Evolutionary conservation across 2,329 filamentous ascomycete species (phyloP).

Genomic region (Didymellaceae sp.): DNA sequence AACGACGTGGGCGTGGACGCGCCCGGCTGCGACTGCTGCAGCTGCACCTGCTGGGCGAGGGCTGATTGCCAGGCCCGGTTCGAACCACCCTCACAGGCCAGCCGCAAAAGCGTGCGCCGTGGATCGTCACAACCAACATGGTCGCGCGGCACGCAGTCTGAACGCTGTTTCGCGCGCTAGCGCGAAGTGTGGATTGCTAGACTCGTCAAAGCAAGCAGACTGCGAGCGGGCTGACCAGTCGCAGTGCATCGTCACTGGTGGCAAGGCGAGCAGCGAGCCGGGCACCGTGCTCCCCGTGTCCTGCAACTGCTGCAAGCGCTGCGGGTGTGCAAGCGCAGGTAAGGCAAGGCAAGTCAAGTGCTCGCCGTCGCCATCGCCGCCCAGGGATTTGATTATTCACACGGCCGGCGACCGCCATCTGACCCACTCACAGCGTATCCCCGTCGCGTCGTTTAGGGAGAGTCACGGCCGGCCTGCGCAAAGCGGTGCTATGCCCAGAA

Average conservation of each 20-base stretch:
- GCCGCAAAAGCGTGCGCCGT: not conserved
- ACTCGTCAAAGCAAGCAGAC: not conserved
- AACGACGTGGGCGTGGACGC: not conserved
- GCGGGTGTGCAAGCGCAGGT: constrained; percentile 7
- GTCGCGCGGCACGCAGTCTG: constrained; percentile 13
- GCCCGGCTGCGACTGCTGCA: constrained; percentile 7
- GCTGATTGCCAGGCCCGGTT: constrained; percentile 11
- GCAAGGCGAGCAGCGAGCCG: not conserved
- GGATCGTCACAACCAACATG: constrained; percentile 8
- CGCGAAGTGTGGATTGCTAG: constrained; percentile 1
- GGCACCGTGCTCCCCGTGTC: too few relatives aligned
- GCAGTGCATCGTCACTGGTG: not conserved
- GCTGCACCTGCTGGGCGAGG: not conserved
- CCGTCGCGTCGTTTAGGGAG: constrained; percentile 10
- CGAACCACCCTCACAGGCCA: constrained; percentile 6
- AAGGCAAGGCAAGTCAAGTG: constrained; percentile 13
- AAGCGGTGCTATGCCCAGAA: constrained; percentile 14
- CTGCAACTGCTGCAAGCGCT: constrained; percentile 6
- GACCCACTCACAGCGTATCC: constrained; percentile 25
- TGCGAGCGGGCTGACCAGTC: not conserved
- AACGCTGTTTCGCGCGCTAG: constrained; percentile 14
- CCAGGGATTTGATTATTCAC: constrained; percentile 26
- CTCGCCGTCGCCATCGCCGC: constrained; percentile 10
- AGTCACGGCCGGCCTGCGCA: constrained; percentile 17
- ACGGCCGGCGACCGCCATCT: constrained; percentile 26